phyloP scores from a whole-genome alignment of 208 protist species.

The Trypanosomatidae sp. region DNA sequence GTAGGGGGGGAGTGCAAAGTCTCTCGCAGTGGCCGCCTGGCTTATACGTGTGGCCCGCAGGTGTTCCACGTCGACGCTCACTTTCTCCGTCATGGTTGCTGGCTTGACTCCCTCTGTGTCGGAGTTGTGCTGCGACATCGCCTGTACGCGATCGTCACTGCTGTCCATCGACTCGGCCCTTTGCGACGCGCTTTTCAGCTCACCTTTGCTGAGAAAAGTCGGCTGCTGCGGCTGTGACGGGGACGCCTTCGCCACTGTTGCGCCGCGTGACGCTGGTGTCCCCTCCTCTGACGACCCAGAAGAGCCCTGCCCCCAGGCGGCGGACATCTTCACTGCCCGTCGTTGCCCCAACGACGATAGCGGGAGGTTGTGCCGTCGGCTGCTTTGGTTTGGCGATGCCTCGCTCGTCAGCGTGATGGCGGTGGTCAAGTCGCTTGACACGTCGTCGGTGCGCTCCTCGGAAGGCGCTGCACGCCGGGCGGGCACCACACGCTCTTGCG shows the following conservation, averaged over 20 bases:
- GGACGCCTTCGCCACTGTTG: background rate
- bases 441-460: constrained; percentile 32
- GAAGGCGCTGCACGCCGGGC: background rate
- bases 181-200: background rate
- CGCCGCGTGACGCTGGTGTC: constrained; percentile 2
- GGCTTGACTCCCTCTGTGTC: constrained; percentile 1
- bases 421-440: constrained; percentile 25
- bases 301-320: background rate
- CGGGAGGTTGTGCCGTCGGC: background rate
- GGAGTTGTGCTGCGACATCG: background rate
- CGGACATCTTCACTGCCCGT: background rate
- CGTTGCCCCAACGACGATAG: background rate
- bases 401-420: constrained; percentile 19
- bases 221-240: background rate
- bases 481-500: background rate
- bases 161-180: background rate
- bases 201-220: too few species aligned
- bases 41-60: background rate
- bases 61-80: background rate
- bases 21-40: background rate
- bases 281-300: constrained; percentile 3
- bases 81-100: background rate
- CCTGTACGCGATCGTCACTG: constrained; percentile 3
- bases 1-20: background rate
- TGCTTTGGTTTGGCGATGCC: background rate